These are phyloP conservation scores for Didymellaceae sp. DNA, from an alignment of 2,329 filamentous ascomycete genomes.

Conservation along the genomic window DNA sequence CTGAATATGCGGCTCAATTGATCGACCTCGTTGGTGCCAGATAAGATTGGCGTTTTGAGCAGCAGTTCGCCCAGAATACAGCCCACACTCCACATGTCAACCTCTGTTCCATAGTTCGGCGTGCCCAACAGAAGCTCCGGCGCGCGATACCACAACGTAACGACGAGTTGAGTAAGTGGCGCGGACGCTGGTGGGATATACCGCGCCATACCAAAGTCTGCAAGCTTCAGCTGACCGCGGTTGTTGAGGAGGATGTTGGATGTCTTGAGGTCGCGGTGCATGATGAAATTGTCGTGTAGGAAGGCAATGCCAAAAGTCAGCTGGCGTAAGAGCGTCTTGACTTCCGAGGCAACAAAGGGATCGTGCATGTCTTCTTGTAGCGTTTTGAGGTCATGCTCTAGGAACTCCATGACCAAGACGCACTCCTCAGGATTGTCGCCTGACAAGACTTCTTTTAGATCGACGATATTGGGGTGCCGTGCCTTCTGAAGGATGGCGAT, in stretches of 20 bases:
- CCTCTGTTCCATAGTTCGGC: conserved; percentile 72
- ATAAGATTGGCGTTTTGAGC: conserved; percentile 79
- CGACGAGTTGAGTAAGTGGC: conserved; percentile 85
- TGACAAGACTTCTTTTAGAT: conserved; percentile 82
- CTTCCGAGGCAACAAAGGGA: conserved; percentile 89
- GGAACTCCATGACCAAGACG: conserved; percentile 94
- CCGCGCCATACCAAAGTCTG: conserved; percentile 97
- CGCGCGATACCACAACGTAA: conserved; percentile 95
- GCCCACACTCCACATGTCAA: conserved; percentile 96
- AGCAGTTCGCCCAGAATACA: conserved; percentile 95
- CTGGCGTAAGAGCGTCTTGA: conserved; percentile 88
- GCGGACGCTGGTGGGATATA: conserved; percentile 76
- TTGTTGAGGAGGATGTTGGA: conserved; percentile 83
- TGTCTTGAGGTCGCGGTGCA: conserved; percentile 57
- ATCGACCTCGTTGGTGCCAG: conserved; percentile 91
- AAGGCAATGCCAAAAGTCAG: conserved; percentile 81
- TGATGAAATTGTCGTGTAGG: conserved; percentile 87
- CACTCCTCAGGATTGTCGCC: conserved; percentile 72
- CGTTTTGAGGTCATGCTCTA: conserved; percentile 95
- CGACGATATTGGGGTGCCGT: conserved; percentile 81
- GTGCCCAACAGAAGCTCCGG: conserved; percentile 89
- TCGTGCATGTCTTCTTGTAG: conserved; percentile 93
- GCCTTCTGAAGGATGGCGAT: conserved; percentile 89
- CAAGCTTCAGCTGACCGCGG: conserved; percentile 90
- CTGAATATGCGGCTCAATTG: conserved; percentile 82